Evolutionary conservation across 2,329 filamentous ascomycete genomes (phyloP), one percentile per base, ranked within the genome.

Genomic region (Fusarium robinianum): DNA sequence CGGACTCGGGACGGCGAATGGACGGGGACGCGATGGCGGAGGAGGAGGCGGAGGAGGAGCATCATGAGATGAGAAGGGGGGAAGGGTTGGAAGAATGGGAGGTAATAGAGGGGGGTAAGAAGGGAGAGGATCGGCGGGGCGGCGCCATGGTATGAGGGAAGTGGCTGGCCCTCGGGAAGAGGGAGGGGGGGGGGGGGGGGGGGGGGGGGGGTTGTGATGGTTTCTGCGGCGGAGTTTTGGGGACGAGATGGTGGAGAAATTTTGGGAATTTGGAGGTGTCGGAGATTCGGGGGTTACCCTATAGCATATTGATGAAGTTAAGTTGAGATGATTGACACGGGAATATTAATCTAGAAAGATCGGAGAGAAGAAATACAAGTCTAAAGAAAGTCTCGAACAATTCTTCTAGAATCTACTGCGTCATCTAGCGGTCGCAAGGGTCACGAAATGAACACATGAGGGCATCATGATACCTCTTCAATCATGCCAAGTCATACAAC

Each of bases 191-290:
- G 44, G 32, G 52, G 37, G 46, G 42, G 52, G 31, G 46, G 46
- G 35, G 25, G 40, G 36, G 31, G 29, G 42, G 43, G 47, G 57
- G 46, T 67, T 68, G 72, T 76, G 72, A 74, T 72, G 64, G 65
- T 71, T 72, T 72, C 68, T 76, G 68, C 72, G 21, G 71, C 70
- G 73, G 62, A 76, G 63, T 68, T 75, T 72, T 72, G 66, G 63
- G 72, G 67, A 67, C 58, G 62, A 45, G 30, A 33, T 33, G 36
- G 33, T 37, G 23, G 45, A 19, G 37, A 24, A 41, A 46, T 32
- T 32, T 43, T 27, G 43, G 37, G 39, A 41, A 21, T 21, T 25
- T 34, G 16, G 15, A 31, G 42, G 49, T 35, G 25, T 33, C n/a
- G 12, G 9, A 22, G 31, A 8, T 17, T n/a, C 17, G 10, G 50